phyloP scores from a whole-genome alignment of 805 yeast genomes.

The Zygosaccharomyces bailii region DNA sequence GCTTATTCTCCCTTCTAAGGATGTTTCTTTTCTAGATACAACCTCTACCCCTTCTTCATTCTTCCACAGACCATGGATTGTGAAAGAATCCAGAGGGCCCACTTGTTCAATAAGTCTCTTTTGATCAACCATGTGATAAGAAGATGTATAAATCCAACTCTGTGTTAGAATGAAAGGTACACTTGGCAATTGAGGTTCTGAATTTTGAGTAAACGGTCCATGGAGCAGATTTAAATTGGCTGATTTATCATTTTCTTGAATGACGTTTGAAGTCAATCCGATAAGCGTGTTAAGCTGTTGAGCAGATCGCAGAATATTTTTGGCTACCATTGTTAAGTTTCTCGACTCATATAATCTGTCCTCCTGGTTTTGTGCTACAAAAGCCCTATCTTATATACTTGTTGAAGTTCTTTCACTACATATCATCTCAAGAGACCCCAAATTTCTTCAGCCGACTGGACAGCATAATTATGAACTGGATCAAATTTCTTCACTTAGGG shows the following conservation, averaged over 20 bases:
- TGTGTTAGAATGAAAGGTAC: not conserved
- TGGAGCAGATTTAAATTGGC: not conserved
- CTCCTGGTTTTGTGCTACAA: too few relatives aligned
- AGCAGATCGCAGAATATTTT: not conserved
- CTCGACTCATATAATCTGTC: not conserved
- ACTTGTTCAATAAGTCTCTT: constrained; percentile 22
- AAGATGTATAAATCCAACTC: not conserved
- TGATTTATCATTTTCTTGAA: not conserved
- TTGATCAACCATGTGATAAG: not conserved
- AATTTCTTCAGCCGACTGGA: too few relatives aligned
- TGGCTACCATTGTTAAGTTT: not conserved
- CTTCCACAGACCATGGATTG: constrained; percentile 80
- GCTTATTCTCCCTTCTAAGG: not conserved
- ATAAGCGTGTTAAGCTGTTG: not conserved
- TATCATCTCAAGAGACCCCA: too few relatives aligned
- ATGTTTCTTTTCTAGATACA: not conserved
- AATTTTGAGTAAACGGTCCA: not conserved
- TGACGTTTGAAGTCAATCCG: not conserved
- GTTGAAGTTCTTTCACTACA: too few relatives aligned
- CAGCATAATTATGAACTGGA: too few relatives aligned
- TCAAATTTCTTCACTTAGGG: too few relatives aligned
- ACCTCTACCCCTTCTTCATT: constrained; percentile 44
- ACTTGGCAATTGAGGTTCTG: not conserved
- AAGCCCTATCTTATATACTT: too few relatives aligned
- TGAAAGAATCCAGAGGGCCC: constrained; percentile 63